Evolutionary conservation across 1,284 basidiomycete genomes (phyloP), one percentile per base, ranked within the genome.

Genomic region (Fomitiporia mediterranea): DNA sequence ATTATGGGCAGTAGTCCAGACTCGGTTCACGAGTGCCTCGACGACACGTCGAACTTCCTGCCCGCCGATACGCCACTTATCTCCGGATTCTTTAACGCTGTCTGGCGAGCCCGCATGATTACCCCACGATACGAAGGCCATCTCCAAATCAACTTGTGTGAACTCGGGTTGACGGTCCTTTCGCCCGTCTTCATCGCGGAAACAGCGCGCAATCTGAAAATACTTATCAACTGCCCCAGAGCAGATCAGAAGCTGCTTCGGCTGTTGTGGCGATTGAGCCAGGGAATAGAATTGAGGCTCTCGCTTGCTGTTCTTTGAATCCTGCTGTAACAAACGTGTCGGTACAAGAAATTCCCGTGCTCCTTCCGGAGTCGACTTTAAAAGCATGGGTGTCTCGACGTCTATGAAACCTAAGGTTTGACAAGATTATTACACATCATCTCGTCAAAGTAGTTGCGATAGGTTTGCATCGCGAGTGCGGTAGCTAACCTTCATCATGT

Each of bases 131-230:
- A 97, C 87, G 70, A 91, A 98, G 2, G 89, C 92, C 91, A 98
- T 95, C 73, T 98, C 95, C 61, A 98, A 71, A 82, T 98, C 95
- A 61, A 98, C 79, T 73, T 98, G 94, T 19, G 95, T 98, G 70
- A 98, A 98, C 70, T 98, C 95, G 0, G 95, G 94, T 68, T 98
- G 95, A 28, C 94, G 81, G 71, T 98, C 94, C 70, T 90, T 94
- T 57, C 94, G 80, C 1, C 93, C 92, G 66, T 94, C 93, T 70
- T 98, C 95, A 70, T 98, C 94, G 39, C 95, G 82, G 78, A 98
- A 98, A 71, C 94, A 98, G 62, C 84, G 83, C 13, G 95, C 95
- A 56, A 98, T 79, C 70, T 98, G 94, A 71, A 86, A 98, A 71
- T 98, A 98, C 61, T 80, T 83, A 66, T 94, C 90, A 4, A 95